These are phyloP conservation scores for Ramularia endophylla DNA, from an alignment of 2,329 filamentous ascomycete genomes.

Conservation along the genomic window DNA sequence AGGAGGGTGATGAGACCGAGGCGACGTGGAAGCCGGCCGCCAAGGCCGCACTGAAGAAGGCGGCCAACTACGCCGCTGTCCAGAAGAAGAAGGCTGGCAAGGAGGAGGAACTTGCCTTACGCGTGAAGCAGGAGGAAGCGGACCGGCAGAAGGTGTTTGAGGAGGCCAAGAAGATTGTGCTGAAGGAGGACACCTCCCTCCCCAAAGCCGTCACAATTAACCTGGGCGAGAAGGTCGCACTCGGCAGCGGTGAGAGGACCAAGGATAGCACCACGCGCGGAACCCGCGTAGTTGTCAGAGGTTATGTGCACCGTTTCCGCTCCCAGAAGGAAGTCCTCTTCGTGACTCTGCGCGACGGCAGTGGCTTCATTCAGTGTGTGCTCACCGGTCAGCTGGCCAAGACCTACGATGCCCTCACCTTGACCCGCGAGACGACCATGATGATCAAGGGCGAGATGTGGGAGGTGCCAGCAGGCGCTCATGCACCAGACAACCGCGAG, in stretches of 20 bases:
- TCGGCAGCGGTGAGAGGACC: constrained; percentile 44
- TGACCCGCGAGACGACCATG: constrained; percentile 83
- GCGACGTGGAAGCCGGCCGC: constrained; percentile 74
- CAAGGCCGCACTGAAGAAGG: constrained; percentile 83
- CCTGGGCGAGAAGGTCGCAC: constrained; percentile 61
- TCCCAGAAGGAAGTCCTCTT: constrained; percentile 82
- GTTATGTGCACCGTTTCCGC: constrained; percentile 75
- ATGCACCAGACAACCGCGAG: constrained; percentile 78
- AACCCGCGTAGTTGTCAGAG: constrained; percentile 71
- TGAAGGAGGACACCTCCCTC: constrained; percentile 64
- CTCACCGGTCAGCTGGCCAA: constrained; percentile 75
- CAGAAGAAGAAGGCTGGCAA: constrained; percentile 82
- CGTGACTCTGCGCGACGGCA: constrained; percentile 78
- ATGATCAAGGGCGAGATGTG: constrained; percentile 78
- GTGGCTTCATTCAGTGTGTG: constrained; percentile 79
- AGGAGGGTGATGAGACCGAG: constrained; percentile 57
- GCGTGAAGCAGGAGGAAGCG: constrained; percentile 66
- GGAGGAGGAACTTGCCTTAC: constrained; percentile 64
- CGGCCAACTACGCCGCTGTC: constrained; percentile 64
- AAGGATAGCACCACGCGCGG: constrained; percentile 53
- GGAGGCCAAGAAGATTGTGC: constrained; percentile 71
- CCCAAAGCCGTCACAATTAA: constrained; percentile 70
- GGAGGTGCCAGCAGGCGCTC: constrained; percentile 68
- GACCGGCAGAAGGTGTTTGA: constrained; percentile 67
- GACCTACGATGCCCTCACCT: constrained; percentile 83